Evolutionary conservation across 768 basidiomycete species (phyloP), one percentile per base, ranked within the genome.

Genomic region (Chalciporus chontae): DNA sequence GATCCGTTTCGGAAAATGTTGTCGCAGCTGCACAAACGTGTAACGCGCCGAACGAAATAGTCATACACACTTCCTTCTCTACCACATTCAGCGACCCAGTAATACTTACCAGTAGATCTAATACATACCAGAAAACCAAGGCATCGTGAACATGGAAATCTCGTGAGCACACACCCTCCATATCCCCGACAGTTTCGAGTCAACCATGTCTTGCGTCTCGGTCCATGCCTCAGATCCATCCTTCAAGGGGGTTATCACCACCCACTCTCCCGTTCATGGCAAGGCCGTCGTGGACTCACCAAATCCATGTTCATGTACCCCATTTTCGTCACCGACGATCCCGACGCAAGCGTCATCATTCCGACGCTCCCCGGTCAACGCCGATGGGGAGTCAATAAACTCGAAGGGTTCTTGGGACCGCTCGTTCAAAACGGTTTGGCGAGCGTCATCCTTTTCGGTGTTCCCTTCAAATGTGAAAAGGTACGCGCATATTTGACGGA

Each of bases 261-360:
- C 70, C 88, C 94, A 14, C 79, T 90, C 56, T 79, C 92, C 8
- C 86, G 95, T 18, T 77, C 81, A 71, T 94, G 90, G 84, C 95
- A 99, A 71, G 77, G 80, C 21, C 81, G 82, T 50, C 83, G 87
- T 42, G 77, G 80, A 50, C 80, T 94, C 62, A 84, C 85, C 21
- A 94, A 92, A 67, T 80, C 81, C 56, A 96, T 97, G 94, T 79
- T 99, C 69, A 97, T 97, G 90, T 99, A 98, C 69, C 96, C 96
- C 7, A 94, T 99, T 62, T 97, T 99, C 67, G 88, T 98, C 60
- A 93, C 94, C 15, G 95, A 98, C 69, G 92, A 97, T 51, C 85
- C 92, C 2, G 78, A 93, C 51, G 90, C 92, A 7, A 79, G 81
- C 65, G 84, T 85, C 43, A 77, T 80, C 52, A 94, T 98, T 56